Conservation (phyloP, 2,329 filamentous ascomycete genomes). For the Curvularia eragrostidis region DNA sequence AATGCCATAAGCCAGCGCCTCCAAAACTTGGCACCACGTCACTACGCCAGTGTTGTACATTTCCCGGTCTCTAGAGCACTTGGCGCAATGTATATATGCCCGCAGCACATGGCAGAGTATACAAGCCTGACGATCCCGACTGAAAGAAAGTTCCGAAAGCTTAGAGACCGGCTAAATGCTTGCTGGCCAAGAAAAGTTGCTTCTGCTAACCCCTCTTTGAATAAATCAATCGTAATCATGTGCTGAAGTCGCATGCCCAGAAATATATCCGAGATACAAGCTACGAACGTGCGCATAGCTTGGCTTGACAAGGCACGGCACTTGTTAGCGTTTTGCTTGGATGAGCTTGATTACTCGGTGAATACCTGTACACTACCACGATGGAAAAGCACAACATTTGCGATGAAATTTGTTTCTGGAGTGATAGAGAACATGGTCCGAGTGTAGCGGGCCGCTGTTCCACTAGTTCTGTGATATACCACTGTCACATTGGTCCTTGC, state of each 20-base stretch:
- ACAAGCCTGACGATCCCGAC: slow-evolving; percentile 6
- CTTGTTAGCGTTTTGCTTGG: slow-evolving; percentile 22
- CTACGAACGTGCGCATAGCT: slow-evolving; percentile 20
- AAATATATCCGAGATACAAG: slow-evolving; percentile 19
- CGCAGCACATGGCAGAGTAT: slow-evolving; percentile 2
- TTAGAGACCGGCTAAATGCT: slow-evolving; percentile 40
- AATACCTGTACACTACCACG: slow-evolving; percentile 15
- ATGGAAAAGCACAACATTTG: background rate
- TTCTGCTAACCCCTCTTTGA: slow-evolving; percentile 23
- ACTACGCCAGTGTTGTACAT: background rate
- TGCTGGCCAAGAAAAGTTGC: slow-evolving; percentile 25
- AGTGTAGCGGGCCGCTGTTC: background rate
- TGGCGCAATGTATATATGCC: slow-evolving; percentile 21
- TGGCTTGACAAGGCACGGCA: slow-evolving; percentile 22
- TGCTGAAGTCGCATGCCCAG: slow-evolving; percentile 18
- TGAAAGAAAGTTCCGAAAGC: slow-evolving; percentile 8
- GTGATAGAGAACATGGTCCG: background rate
- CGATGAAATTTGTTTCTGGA: background rate
- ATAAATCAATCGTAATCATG: slow-evolving; percentile 15
- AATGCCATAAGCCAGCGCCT: slow-evolving; percentile 2
- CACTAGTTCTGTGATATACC: slow-evolving; percentile 7
- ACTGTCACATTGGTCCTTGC: slow-evolving; percentile 5
- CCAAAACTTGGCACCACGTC: slow-evolving; percentile 7
- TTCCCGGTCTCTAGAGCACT: slow-evolving; percentile 4
- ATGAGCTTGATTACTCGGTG: slow-evolving; percentile 16